phyloP scores from a whole-genome alignment of 2,329 filamentous ascomycete species.

The Paraphaeosphaeria sporulosa region DNA sequence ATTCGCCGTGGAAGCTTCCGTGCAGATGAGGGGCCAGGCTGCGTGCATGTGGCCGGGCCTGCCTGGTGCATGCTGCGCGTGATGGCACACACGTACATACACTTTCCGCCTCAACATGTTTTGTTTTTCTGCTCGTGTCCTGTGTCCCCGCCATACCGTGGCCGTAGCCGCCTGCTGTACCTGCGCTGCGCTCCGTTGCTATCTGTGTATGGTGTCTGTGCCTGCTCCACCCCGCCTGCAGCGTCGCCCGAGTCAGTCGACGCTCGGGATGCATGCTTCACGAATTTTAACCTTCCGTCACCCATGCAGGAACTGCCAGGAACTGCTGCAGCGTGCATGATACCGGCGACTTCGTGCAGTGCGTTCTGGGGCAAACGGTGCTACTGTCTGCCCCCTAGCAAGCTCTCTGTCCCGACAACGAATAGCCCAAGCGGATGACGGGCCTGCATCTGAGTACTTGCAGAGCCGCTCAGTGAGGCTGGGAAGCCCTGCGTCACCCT shows the following conservation, averaged over 20 bases:
- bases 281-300: neutral
- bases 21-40: conserved; percentile 1
- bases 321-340: neutral
- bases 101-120: conserved; percentile 5
- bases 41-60: conserved; percentile 6
- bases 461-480: neutral
- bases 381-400: neutral
- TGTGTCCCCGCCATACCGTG: too few relatives aligned
- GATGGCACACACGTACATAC: conserved; percentile 3
- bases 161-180: too few relatives aligned
- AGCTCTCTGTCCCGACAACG: neutral
- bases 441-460: neutral
- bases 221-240: conserved; percentile 1
- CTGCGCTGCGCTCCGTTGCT: neutral
- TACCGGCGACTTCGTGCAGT: neutral
- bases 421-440: neutral
- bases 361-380: neutral
- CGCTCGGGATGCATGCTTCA: neutral
- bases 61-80: conserved; percentile 9
- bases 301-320: neutral
- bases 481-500: neutral
- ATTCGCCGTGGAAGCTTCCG: conserved; percentile 16
- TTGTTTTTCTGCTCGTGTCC: conserved; percentile 6
- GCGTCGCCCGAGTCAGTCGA: conserved; percentile 6
- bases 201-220: neutral